Evolutionary conservation across 1,284 basidiomycete species (phyloP), one percentile per base, ranked within the genome.

Genomic region (Stygiomarasmius scandens): DNA sequence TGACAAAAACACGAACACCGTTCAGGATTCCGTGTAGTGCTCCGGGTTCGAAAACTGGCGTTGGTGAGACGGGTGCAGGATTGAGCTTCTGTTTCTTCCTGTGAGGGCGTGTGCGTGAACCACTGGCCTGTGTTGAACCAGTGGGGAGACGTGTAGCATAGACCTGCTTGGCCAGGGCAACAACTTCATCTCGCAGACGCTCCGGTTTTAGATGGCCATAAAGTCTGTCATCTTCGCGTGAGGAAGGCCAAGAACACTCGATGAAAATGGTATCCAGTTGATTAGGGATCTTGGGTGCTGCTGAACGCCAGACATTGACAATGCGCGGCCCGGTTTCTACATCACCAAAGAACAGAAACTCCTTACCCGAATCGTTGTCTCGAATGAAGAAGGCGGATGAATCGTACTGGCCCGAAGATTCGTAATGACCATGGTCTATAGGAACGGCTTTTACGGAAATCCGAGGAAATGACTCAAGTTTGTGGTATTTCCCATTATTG

Each of bases 341-440:
- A 70, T 93, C 90, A 11, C 93, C 93, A 62, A 93, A 93, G 72
- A 95, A 94, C 44, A 94, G 76, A 61, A 93, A 85, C 66, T 92
- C 87, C 49, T 76, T 78, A 2, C 70, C 68, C 29, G 78, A 79
- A 1, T 49, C 47, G 54, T 86, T 76, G 66, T 92, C 83, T 11
- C 83, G 81, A 60, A 95, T 69, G 68, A 93, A 92, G 73, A 89
- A 94, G 9, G 90, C 92, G 1, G 86, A 75, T 25, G 88, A 89
- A 14, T 84, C 77, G 70, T 93, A 91, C 1, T 75, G 69, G 8
- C 79, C 81, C 22, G 68, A 63, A 16, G 11, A 4, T 8, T 72
- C 71, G 66, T 82, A 82, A 61, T 74, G 74, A 6, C 92, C 92
- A 66, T 95, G 92, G 58, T 82, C 89, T 53, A 94, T 64, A 23